These are phyloP conservation scores for Paecilomyces niveus DNA, from an alignment of 2,329 filamentous ascomycete genomes.

Conservation along the genomic window DNA sequence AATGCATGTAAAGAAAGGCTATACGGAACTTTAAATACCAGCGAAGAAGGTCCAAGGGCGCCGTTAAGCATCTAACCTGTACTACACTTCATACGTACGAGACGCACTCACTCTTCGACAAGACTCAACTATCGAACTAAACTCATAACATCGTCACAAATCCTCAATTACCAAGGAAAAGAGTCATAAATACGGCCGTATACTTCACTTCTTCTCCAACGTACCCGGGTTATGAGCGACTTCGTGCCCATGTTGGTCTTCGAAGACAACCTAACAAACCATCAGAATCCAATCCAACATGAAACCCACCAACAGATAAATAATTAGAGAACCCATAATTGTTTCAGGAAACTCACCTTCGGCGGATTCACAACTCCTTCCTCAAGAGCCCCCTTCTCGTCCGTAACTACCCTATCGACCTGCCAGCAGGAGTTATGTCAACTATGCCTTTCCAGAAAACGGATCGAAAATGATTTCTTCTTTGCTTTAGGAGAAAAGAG, in stretches of 20 bases:
- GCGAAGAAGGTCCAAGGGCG: too few species aligned
- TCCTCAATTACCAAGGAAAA: neutral
- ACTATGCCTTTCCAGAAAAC: neutral
- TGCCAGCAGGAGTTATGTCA: constrained; percentile 1
- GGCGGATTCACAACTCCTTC: constrained; percentile 18
- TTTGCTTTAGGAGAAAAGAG: neutral
- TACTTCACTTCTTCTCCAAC: constrained; percentile 9
- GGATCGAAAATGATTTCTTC: neutral
- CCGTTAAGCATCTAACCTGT: too few species aligned
- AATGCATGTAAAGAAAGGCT: too few species aligned
- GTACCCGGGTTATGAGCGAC: constrained; percentile 18
- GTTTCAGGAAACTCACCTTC: constrained; percentile 10
- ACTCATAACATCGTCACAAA: neutral
- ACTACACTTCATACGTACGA: too few species aligned
- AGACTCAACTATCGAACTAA: too few species aligned
- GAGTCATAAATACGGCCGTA: neutral
- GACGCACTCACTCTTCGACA: too few species aligned
- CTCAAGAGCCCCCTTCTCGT: constrained; percentile 13
- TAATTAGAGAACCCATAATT: neutral
- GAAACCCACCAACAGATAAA: neutral
- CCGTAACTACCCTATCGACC: constrained; percentile 17
- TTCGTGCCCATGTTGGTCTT: constrained; percentile 19
- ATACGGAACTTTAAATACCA: too few species aligned
- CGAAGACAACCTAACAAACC: constrained; percentile 15
- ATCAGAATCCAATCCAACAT: neutral